Base-by-base conservation (phyloP, 2,329 filamentous ascomycete genomes). In the Fusarium globosum region DNA sequence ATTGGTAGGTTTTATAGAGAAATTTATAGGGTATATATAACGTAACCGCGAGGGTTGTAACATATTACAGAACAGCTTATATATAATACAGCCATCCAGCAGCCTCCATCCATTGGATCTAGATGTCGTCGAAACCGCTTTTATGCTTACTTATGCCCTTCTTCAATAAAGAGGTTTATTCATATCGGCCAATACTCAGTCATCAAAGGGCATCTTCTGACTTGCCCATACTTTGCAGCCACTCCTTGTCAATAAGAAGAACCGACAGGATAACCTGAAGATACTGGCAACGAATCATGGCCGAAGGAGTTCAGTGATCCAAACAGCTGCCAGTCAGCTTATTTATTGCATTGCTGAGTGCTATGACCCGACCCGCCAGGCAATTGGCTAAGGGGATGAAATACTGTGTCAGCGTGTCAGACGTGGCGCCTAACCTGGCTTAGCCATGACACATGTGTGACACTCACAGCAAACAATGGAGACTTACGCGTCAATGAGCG, bases 251-350 rank as follows among this genome's bases (percentile, higher is more conserved):
- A 10, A 20, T 23, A 51, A 35, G 30, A 10, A 20, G 28, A 26
- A 20, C 33, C 13, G 11, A 21, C 14, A 38, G 18, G 4, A 28
- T 26, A 26, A 23, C 16, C 35, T 23, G 21, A 23, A 26, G 6
- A 9, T 21, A 21, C n/a, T 36, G 9, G 14, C 23, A 36, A 38
- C 18, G 4, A 26, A 38, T 23, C 11, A 18, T 38, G 18, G 7
- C 15, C 15, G 9, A 20, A 15, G 23, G 14, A 39, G 14, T 28
- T 6, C 11, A 7, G 28, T 43, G 16, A 12, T 38, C 16, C 9
- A 14, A 26, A 23, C 45, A n/a, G 48, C 18, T 9, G 18, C 12
- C 45, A n/a, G 62, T 68, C 52, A 68, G 65, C 62, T 68, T 67
- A 68, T 64, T 64, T 36, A 18, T 48, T 46, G 20, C n/a, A 55